Percentiles rank a stretch among this genome's conserved stretches.
Evolutionary conservation across 2,329 filamentous ascomycete genomes (phyloP).

Genomic region (Diaporthe helianthi): DNA sequence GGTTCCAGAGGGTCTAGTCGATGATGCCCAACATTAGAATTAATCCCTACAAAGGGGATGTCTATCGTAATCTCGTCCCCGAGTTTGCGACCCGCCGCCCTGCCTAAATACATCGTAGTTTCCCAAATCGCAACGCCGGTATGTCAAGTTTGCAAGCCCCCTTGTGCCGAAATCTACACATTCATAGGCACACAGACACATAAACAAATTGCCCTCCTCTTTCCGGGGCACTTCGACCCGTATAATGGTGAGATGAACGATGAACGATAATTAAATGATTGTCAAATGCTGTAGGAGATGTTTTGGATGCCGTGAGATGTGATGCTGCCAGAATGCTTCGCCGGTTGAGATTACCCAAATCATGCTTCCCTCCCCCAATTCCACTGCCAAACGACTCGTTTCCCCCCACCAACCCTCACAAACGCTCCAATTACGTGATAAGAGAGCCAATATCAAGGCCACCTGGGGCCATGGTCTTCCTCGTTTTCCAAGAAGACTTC

Average conservation of each 20-base stretch:
- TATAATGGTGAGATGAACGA: conserved; percentile 19
- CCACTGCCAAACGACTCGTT: not conserved
- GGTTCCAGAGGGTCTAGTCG: conserved; percentile 19
- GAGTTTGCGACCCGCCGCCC: conserved; percentile 3
- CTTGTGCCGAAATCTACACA: conserved; percentile 4
- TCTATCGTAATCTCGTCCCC: conserved; percentile 35
- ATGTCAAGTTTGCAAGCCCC: conserved; percentile 3
- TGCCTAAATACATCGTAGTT: conserved; percentile 28
- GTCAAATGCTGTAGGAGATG: conserved; percentile 29
- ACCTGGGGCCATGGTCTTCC: conserved; percentile 57
- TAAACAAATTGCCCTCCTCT: conserved; percentile 29
- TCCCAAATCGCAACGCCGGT: conserved; percentile 29
- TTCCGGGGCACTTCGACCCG: not conserved
- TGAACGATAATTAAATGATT: conserved; percentile 22
- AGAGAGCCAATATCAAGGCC: conserved; percentile 49
- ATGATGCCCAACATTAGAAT: conserved; percentile 33
- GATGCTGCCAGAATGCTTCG: conserved; percentile 23
- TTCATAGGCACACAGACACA: conserved; percentile 13
- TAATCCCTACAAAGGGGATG: conserved; percentile 31
- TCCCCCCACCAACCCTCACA: not conserved
- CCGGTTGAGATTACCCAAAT: conserved; percentile 15
- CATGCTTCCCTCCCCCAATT: not conserved
- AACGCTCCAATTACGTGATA: conserved; percentile 29
- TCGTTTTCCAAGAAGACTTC: conserved; percentile 68
- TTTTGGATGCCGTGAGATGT: conserved; percentile 31